Percentiles rank a stretch among this genome's conserved stretches.
Conservation (phyloP, 768 basidiomycete genomes). For the Amanita jacksonii region DNA sequence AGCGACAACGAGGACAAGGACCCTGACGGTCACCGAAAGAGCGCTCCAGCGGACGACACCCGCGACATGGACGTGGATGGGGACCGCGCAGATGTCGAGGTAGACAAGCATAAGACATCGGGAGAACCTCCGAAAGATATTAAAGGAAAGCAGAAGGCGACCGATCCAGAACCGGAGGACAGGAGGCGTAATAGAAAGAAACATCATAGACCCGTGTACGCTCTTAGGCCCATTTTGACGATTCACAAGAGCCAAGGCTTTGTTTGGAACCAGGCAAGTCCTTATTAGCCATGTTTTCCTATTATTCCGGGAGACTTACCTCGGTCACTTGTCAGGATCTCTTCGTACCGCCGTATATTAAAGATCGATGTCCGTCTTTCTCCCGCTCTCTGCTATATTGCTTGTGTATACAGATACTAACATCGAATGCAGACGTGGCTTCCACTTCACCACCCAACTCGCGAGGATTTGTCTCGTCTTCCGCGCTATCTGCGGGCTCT, state of each 20-base stretch:
- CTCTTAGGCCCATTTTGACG: constrained; percentile 74
- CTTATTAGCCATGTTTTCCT: not conserved
- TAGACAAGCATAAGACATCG: constrained; percentile 11
- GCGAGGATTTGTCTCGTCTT: constrained; percentile 54
- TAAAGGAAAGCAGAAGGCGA: constrained; percentile 76
- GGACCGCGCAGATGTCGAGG: constrained; percentile 36
- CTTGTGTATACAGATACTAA: constrained; percentile 3
- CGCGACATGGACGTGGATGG: constrained; percentile 45
- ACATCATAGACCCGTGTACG: constrained; percentile 44
- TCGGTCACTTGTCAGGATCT: constrained; percentile 44
- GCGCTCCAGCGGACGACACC: constrained; percentile 13
- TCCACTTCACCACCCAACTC: constrained; percentile 77
- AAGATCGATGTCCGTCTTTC: constrained; percentile 70
- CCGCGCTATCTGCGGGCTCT: constrained; percentile 57
- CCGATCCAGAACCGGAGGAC: constrained; percentile 52
- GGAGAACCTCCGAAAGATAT: constrained; percentile 45
- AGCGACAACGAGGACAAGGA: constrained; percentile 29
- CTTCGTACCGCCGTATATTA: constrained; percentile 83
- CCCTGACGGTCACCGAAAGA: constrained; percentile 20
- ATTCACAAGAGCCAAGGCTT: constrained; percentile 85
- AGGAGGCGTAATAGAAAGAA: constrained; percentile 42
- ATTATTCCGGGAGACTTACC: constrained; percentile 1
- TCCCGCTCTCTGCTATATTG: constrained; percentile 11
- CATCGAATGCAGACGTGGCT: constrained; percentile 50
- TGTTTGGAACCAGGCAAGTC: constrained; percentile 80